Conservation (phyloP, 2,329 filamentous ascomycete genomes). For the Tolypocladium endophyticum region DNA sequence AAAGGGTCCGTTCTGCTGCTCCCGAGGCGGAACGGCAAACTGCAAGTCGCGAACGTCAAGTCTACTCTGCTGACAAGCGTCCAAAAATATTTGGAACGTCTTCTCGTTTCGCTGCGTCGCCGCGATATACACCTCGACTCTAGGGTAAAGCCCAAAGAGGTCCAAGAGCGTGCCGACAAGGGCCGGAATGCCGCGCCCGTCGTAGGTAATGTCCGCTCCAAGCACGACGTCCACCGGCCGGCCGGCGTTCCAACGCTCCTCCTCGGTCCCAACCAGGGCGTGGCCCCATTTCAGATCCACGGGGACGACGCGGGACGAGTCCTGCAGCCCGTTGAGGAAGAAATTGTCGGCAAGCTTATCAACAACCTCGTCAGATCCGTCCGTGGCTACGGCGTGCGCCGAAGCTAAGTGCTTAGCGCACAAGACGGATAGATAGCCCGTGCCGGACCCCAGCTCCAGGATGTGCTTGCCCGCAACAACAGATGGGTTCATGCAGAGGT, state of each 20-base stretch:
- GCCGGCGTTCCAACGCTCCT: slow-evolving; percentile 38
- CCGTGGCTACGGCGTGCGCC: slow-evolving; percentile 53
- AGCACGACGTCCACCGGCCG: slow-evolving; percentile 51
- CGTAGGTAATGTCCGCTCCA: slow-evolving; percentile 73
- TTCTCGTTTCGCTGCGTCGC: slow-evolving; percentile 60
- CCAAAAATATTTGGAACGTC: slow-evolving; percentile 56
- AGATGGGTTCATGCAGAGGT: slow-evolving; percentile 40
- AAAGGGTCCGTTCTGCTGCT: slow-evolving; percentile 50
- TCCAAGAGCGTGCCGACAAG: slow-evolving; percentile 55
- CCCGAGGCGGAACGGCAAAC: slow-evolving; percentile 26
- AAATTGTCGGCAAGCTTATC: slow-evolving; percentile 57
- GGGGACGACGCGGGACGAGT: slow-evolving; percentile 29
- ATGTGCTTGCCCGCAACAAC: slow-evolving; percentile 45
- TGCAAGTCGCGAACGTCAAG: slow-evolving; percentile 31
- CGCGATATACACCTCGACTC: slow-evolving; percentile 52
- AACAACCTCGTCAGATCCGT: slow-evolving; percentile 65
- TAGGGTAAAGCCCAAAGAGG: slow-evolving; percentile 46
- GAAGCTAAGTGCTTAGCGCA: slow-evolving; percentile 58
- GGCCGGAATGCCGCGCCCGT: slow-evolving; percentile 49
- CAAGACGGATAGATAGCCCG: slow-evolving; percentile 64
- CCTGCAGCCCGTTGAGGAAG: slow-evolving; percentile 55
- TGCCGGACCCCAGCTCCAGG: slow-evolving; percentile 66
- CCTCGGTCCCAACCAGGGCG: slow-evolving; percentile 46
- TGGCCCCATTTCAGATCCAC: slow-evolving; percentile 57
- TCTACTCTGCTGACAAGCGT: slow-evolving; percentile 40